Evolutionary conservation across 1,284 basidiomycete species (phyloP).

Genomic region (Tilletia caries): DNA sequence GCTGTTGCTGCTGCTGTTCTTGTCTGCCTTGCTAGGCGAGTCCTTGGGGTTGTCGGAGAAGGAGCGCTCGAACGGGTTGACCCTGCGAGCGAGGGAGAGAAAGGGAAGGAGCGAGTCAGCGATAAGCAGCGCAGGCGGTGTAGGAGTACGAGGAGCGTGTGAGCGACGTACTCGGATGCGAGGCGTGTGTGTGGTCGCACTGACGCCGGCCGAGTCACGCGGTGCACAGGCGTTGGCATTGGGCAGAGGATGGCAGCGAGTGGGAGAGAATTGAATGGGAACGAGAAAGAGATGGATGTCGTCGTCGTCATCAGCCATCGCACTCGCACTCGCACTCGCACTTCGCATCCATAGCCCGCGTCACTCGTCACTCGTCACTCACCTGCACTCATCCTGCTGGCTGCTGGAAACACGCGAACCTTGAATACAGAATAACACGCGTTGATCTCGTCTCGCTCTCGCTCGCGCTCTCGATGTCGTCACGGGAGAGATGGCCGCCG

Average conservation of each 20-base stretch:
- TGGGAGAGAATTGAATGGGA: too few relatives aligned
- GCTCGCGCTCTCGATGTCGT: too few relatives aligned
- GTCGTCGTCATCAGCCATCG: too few relatives aligned
- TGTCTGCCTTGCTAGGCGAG: conserved; percentile 27
- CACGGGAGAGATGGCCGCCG: too few relatives aligned
- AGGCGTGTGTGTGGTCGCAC: conserved; percentile 10
- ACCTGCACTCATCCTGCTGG: too few relatives aligned
- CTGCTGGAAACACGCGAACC: too few relatives aligned
- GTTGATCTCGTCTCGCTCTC: too few relatives aligned
- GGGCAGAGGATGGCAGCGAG: neutral
- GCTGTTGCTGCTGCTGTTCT: conserved; percentile 22
- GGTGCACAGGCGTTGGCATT: conserved; percentile 2
- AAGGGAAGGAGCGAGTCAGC: neutral
- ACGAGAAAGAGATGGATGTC: too few relatives aligned
- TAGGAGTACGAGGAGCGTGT: neutral
- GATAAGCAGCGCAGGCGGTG: neutral
- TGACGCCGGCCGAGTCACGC: conserved; percentile 6
- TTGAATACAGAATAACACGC: too few relatives aligned
- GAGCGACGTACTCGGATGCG: conserved; percentile 6
- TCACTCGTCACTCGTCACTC: too few relatives aligned
- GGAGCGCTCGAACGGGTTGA: conserved; percentile 90
- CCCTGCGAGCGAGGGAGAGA: neutral
- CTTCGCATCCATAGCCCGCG: too few relatives aligned
- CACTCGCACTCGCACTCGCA: too few relatives aligned
- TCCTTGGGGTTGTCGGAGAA: conserved; percentile 65